These are phyloP conservation scores for Saccharum spontaneum DNA, from an alignment of 176 grass and related monocot species.

Conservation along the genomic window DNA sequence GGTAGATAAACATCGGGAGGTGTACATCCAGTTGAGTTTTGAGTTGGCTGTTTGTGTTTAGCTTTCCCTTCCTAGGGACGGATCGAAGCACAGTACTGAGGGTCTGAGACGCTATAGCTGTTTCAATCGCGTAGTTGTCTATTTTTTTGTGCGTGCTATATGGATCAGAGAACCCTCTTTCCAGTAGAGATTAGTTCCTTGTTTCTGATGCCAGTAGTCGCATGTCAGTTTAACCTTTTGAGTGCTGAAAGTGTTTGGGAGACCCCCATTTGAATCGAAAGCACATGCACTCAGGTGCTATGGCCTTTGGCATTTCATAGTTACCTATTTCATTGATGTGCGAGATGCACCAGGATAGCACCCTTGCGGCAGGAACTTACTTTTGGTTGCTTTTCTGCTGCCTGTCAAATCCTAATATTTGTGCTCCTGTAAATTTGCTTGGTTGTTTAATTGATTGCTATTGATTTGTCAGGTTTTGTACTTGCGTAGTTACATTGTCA, in stretches of 20 bases:
- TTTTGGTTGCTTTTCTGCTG: constrained; percentile 23
- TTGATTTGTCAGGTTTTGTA: not conserved
- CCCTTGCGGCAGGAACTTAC: constrained; percentile 27
- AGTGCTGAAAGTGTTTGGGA: not conserved
- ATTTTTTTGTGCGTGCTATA: constrained; percentile 5
- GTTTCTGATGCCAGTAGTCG: constrained; percentile 32
- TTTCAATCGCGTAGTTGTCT: not conserved
- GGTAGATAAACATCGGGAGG: not conserved
- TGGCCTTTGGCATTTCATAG: constrained; percentile 20
- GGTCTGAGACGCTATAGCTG: not conserved
- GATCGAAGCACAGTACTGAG: not conserved
- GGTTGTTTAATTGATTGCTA: not conserved
- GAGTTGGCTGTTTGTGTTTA: not conserved
- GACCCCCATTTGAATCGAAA: not conserved
- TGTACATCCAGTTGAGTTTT: not conserved
- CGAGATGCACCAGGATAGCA: constrained; percentile 27
- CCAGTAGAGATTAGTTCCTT: constrained; percentile 1
- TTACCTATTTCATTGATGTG: constrained; percentile 32
- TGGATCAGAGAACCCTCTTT: constrained; percentile 33
- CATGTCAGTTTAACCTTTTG: not conserved
- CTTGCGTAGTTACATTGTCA: not conserved
- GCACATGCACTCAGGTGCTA: constrained; percentile 3
- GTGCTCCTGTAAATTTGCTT: not conserved
- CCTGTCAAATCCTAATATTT: constrained; percentile 34
- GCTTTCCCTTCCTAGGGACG: not conserved